Evolutionary conservation across 2,329 filamentous ascomycete species (phyloP), one percentile per base, ranked within the genome.

Genomic region (Ceratocystiopsis minuta): DNA sequence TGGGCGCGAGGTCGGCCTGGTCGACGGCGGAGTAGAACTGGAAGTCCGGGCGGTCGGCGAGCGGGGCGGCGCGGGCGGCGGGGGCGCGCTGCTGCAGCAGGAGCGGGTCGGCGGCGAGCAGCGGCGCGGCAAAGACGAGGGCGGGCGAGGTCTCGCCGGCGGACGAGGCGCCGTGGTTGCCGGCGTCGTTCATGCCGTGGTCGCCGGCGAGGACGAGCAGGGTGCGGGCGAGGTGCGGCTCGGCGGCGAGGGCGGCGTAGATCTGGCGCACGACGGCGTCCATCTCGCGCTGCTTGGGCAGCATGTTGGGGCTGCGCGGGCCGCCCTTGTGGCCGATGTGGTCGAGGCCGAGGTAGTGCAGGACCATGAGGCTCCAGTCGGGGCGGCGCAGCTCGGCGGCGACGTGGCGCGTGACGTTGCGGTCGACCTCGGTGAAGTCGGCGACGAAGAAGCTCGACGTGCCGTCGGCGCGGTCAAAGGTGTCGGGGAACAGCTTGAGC

Each of bases 111-210:
- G 16, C 38, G 16, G 33, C 31, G 7, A 86, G 61, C 53, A 85
- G 90, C 0, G 88, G 86, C 3, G 86, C 90, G 48, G 93, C 73
- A 57, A 98, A 96, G 16, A 95, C 72, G 11, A 98, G 63, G 15
- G 90, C 90, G 0, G 90, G 80, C 1, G 88, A 95, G 2, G 90
- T 96, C 63, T 98, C 90, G 36, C 90, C 88, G 2, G 85, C 74
- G 0, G 87, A 87, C 11, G 88, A 95, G 34, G 88, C 90, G 28
- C 90, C 90, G 56, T 98, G 90, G 51, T 96, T 96, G 3, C 90
- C 90, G 16, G 84, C 90, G 52, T 96, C 88, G 51, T 96, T 98
- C 90, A 98, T 98, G n/a, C 90, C 90, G 55, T 98, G 90, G 53
- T 98, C 92, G 43, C 90, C 90, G 43, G 80, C 85, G 7, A 98